Conservation (phyloP, 495 filamentous ascomycete genomes). For the Oidiodendron maius region DNA sequence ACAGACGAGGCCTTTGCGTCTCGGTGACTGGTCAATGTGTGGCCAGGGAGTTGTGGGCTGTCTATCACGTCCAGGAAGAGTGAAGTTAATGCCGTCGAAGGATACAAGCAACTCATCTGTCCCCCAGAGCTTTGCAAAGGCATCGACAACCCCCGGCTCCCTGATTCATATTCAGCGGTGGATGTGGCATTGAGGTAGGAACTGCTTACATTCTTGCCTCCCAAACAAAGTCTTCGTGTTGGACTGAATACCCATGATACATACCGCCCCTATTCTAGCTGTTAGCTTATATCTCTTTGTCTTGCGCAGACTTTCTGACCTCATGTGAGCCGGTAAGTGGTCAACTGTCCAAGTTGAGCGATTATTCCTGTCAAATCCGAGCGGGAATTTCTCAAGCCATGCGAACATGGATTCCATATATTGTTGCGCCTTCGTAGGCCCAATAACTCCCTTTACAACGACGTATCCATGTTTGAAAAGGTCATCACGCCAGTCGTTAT, state of each 20-base stretch:
- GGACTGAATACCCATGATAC: slow-evolving; percentile 27
- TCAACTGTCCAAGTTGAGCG: slow-evolving; percentile 27
- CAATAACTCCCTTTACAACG: slow-evolving; percentile 13
- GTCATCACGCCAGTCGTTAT: slow-evolving; percentile 15
- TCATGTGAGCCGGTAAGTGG: no score
- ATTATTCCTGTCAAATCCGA: slow-evolving; percentile 23
- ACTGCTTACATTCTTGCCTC: slow-evolving; percentile 35
- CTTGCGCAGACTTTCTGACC: no score
- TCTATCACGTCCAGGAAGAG: slow-evolving; percentile 8
- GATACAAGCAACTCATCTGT: slow-evolving; percentile 29
- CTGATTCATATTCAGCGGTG: no score
- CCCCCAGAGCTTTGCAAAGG: slow-evolving; percentile 30
- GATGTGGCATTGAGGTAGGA: no score
- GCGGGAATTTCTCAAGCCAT: slow-evolving; percentile 12
- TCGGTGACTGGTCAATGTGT: slow-evolving; percentile 27
- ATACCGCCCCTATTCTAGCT: slow-evolving; percentile 25
- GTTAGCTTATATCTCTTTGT: no score
- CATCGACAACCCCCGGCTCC: slow-evolving; percentile 33
- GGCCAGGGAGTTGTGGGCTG: slow-evolving; percentile 17
- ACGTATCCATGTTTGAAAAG: slow-evolving; percentile 9
- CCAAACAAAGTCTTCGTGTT: slow-evolving; percentile 43
- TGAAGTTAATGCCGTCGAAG: slow-evolving; percentile 23
- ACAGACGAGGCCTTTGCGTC: slow-evolving; percentile 21
- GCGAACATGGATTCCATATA: slow-evolving; percentile 9
- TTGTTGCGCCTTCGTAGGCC: background rate